A percentile compares a stretch with the other conserved stretches of the same genome.
Conservation (phyloP, 257 asterid species). For the Primulina huaijiensis region DNA sequence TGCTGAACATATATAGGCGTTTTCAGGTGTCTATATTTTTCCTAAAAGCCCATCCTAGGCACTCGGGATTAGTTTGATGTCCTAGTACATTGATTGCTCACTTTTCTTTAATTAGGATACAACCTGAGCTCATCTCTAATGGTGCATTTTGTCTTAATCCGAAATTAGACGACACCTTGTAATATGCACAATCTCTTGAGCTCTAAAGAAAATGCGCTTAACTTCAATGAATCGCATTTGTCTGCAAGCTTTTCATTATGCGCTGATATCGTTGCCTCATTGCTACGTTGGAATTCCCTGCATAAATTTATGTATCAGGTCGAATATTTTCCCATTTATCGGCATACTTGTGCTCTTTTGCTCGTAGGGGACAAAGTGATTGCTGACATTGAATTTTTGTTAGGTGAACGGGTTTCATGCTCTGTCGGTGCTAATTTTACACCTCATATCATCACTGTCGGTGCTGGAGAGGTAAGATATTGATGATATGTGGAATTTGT, state of each 20-base stretch:
- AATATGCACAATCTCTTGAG: not conserved
- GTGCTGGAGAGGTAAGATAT: conserved; percentile 47
- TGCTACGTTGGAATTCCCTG: not conserved
- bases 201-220: not conserved
- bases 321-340: not conserved
- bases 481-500: not conserved
- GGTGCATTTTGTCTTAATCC: not conserved
- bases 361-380: not conserved
- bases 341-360: not conserved
- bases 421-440: conserved; percentile 85
- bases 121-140: not conserved
- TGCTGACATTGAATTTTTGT: not conserved
- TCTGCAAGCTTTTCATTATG: not conserved
- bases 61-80: not conserved
- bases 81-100: not conserved
- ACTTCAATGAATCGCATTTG: not conserved
- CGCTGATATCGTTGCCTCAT: not conserved
- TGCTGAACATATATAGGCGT: not conserved
- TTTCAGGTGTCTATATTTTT: not conserved
- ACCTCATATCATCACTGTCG: conserved; percentile 73
- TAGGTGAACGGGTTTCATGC: conserved; percentile 84
- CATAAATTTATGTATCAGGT: not conserved
- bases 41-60: too few species aligned
- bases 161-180: not conserved
- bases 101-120: not conserved